phyloP scores from a whole-genome alignment of 2,329 filamentous ascomycete species.

The Niveomyces coronatus region DNA sequence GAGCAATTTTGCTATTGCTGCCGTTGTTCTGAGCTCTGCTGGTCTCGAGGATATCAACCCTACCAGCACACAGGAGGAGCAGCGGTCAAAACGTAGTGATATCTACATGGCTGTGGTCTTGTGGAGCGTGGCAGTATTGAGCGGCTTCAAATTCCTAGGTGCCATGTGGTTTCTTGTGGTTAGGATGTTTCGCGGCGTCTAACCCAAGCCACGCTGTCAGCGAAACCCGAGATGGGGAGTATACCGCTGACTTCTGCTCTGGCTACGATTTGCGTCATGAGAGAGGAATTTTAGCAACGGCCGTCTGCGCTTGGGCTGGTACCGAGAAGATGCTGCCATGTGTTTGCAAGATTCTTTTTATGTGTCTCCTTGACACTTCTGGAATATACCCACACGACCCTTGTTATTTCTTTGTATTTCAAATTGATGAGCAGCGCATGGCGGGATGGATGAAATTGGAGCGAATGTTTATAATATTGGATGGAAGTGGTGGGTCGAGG shows the following conservation, averaged over 20 bases:
- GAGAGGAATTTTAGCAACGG: background rate
- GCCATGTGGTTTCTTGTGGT: slow-evolving; percentile 89
- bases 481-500: too few relatives aligned
- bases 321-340: background rate
- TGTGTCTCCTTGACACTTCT: background rate
- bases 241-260: too few relatives aligned
- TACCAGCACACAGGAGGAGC: slow-evolving; percentile 25
- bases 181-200: slow-evolving; percentile 69
- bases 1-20: slow-evolving; percentile 80
- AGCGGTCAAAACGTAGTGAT: slow-evolving; percentile 48
- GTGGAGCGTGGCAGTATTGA: slow-evolving; percentile 79
- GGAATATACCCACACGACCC: slow-evolving; percentile 8
- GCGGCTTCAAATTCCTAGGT: slow-evolving; percentile 77
- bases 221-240: background rate
- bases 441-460: background rate
- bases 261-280: slow-evolving; percentile 2
- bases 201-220: slow-evolving; percentile 9
- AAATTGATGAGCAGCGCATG: background rate
- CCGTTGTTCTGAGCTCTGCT: slow-evolving; percentile 76
- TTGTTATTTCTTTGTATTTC: background rate
- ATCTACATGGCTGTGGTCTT: slow-evolving; percentile 82
- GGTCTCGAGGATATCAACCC: slow-evolving; percentile 61
- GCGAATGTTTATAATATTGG: background rate
- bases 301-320: slow-evolving; percentile 5
- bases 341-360: background rate